These are phyloP conservation scores for Quercus tomentella DNA, from an alignment of 331 rosid species.

Conservation along the genomic window DNA sequence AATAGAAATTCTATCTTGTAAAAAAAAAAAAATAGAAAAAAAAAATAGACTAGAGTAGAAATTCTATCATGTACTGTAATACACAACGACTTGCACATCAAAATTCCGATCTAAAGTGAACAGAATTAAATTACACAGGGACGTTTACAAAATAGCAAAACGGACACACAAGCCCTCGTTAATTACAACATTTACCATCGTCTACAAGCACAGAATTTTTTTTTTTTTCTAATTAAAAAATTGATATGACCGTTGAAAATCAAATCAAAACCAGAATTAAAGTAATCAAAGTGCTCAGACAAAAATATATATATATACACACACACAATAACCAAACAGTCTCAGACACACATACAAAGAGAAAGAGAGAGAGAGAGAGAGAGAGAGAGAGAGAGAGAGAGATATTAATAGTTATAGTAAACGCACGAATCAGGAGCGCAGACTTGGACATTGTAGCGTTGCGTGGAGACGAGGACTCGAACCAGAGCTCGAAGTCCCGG, in stretches of 20 bases:
- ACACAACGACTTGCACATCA: not conserved
- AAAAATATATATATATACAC: not conserved
- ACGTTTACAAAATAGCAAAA: not conserved
- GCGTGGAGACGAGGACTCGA: conserved; percentile 50
- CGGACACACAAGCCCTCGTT: not conserved
- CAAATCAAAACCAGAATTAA: not conserved
- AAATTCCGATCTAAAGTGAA: not conserved
- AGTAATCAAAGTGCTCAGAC: not conserved
- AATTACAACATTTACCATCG: not conserved
- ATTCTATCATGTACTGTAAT: too few species aligned
- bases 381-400: not conserved
- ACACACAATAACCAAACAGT: not conserved
- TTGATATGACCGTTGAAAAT: not conserved
- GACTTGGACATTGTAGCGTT: conserved; percentile 52
- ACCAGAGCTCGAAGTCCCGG: conserved; percentile 80
- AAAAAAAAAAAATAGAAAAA: too few species aligned
- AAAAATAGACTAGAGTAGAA: too few species aligned
- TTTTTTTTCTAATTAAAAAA: not conserved
- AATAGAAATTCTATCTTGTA: too few species aligned
- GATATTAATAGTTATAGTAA: not conserved
- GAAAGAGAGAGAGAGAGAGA: not conserved
- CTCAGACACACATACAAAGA: not conserved
- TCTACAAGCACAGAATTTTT: not conserved
- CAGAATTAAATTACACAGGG: not conserved
- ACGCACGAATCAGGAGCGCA: conserved; percentile 85